These are phyloP conservation scores for Triticum timopheevii DNA, from an alignment of 176 grass and related monocot genomes.

Conservation along the genomic window DNA sequence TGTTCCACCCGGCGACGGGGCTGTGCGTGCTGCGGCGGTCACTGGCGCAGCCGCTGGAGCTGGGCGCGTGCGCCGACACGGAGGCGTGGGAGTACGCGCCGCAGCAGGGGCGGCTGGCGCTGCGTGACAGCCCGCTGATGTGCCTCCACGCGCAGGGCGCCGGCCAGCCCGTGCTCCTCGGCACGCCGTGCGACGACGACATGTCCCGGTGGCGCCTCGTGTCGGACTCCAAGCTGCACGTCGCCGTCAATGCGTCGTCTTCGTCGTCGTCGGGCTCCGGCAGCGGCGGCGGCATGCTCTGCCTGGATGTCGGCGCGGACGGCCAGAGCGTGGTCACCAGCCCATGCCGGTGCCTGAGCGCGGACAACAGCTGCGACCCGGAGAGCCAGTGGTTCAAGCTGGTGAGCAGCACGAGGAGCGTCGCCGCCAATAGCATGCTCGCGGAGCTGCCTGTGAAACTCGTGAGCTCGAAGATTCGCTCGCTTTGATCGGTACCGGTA, in stretches of 20 bases:
- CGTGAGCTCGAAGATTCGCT: conserved; percentile 31
- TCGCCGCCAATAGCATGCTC: conserved; percentile 18
- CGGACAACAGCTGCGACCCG: conserved; percentile 57
- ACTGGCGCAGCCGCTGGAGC: conserved; percentile 7
- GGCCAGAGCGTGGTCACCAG: conserved; percentile 62
- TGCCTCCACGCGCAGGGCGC: conserved; percentile 56
- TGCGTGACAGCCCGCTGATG: conserved; percentile 17
- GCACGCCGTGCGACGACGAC: conserved; percentile 43
- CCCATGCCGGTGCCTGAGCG: conserved; percentile 69
- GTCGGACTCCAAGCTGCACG: conserved; percentile 75
- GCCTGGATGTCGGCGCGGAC: conserved; percentile 71
- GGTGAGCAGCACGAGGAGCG: conserved; percentile 58
- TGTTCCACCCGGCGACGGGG: conserved; percentile 78
- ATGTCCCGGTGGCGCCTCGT: conserved; percentile 53
- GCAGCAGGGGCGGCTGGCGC: conserved; percentile 19
- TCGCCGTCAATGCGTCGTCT: conserved; percentile 37
- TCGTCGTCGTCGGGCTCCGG: background rate
- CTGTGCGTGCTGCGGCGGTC: conserved; percentile 41
- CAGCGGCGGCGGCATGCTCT: conserved; percentile 19
- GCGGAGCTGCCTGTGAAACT: conserved; percentile 38
- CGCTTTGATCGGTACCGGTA: conserved; percentile 19
- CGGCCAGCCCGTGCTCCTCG: conserved; percentile 38
- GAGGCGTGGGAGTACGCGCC: conserved; percentile 43
- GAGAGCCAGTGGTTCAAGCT: conserved; percentile 90
- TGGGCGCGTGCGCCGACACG: conserved; percentile 55